Evolutionary conservation across 2,329 filamentous ascomycete species (phyloP), one percentile per base, ranked within the genome.

Genomic region (Juglanconis oblonga): DNA sequence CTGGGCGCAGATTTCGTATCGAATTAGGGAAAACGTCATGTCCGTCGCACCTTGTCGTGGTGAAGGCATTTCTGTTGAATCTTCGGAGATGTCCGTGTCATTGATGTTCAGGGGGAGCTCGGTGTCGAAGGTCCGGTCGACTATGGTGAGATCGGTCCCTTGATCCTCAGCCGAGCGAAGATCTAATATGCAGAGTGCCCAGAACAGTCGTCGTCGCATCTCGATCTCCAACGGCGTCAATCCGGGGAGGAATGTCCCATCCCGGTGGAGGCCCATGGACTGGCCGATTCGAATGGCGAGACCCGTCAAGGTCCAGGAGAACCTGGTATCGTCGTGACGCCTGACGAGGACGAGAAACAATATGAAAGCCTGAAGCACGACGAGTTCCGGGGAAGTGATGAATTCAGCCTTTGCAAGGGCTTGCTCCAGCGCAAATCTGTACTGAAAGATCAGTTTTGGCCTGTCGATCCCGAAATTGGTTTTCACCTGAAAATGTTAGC

Each of bases 301-400:
- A 0, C 86, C 87, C 0, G 84, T 86, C 64, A 90, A 74, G 44
- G 85, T 84, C 85, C 87, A 89, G 5, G 84, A 78, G 3, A 85
- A 84, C 4, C 79, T 68, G 53, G 82, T 71, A 65, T 79, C 79
- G 45, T 84, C 81, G 45, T 81, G 76, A 10, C 78, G 76, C 14
- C 81, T 78, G 8, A 83, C 77, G 1, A 82, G 73, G 4, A 82
- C 74, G 5, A 89, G 74, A 62, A 85, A 88, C 0, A 89, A 73
- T 1, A 81, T 73, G 55, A 88, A 81, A 0, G 86, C 85, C 68
- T 90, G 87, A 1, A 89, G 71, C 0, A 87, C 79, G 6, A 81
- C 76, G 1, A 88, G 62, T 48, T 88, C 83, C 0, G 84, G 83
- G 0, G 81, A 80, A 35, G 80, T 81, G 33, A 90, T 73, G 36